Conservation (phyloP, 768 basidiomycete genomes). For the Lactarius sanguifluus region DNA sequence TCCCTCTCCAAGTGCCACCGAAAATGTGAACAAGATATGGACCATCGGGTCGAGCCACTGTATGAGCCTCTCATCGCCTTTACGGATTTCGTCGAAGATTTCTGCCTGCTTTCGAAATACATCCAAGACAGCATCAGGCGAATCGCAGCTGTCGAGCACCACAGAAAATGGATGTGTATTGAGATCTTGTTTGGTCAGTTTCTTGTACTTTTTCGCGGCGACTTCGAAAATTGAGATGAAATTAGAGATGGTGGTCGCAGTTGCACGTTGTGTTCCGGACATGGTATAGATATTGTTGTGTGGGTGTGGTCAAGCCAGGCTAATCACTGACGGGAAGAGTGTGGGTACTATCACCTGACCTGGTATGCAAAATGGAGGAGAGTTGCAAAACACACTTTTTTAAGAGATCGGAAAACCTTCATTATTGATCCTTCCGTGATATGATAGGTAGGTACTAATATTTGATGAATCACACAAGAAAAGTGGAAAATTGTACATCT, state of each 20-base stretch:
- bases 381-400: no score
- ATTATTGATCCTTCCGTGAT: no score
- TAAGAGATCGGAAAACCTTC: no score
- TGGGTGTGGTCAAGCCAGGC: neutral
- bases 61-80: neutral
- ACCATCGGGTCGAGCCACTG: neutral
- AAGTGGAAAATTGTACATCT: no score
- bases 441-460: no score
- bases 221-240: neutral
- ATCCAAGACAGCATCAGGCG: neutral
- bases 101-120: neutral
- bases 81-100: neutral
- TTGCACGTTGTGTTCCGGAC: neutral
- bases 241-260: neutral
- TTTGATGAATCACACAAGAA: no score
- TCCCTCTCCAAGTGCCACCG: neutral
- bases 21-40: neutral
- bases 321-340: neutral
- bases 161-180: neutral
- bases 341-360: no score
- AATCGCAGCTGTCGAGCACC: neutral
- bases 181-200: neutral
- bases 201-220: neutral
- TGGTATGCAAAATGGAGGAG: no score
- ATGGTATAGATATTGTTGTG: neutral